A percentile compares a stretch with the other conserved stretches of the same genome.
Conservation (phyloP, 2,329 filamentous ascomycete species). For the Alternaria triticimaculans region DNA sequence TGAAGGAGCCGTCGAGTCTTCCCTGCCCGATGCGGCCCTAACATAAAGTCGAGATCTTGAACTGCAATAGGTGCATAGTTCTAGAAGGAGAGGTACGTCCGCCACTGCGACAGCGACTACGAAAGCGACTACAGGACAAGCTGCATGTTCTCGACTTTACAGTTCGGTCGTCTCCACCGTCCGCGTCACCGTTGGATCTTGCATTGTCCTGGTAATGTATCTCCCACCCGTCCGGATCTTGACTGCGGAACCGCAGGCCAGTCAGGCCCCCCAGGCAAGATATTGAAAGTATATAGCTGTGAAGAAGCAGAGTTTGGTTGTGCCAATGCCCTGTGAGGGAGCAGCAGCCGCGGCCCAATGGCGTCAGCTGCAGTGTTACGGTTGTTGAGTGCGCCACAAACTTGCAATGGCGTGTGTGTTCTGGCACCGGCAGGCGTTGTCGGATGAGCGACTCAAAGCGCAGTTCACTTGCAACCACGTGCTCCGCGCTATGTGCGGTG, state of each 20-base stretch:
- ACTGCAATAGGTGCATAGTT: not conserved
- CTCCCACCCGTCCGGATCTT: slow-evolving; percentile 1
- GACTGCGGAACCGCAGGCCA: slow-evolving; percentile 2
- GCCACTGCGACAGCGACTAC: not conserved
- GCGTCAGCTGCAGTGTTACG: not conserved
- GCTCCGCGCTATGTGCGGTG: slow-evolving; percentile 22
- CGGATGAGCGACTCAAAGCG: slow-evolving; percentile 18
- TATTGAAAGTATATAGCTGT: not conserved
- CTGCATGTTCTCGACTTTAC: slow-evolving; percentile 1
- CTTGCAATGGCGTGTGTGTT: not conserved
- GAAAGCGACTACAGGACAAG: not conserved
- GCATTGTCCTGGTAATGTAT: not conserved
- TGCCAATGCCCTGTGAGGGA: not conserved
- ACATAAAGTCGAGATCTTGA: slow-evolving; percentile 1
- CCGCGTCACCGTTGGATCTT: slow-evolving; percentile 12
- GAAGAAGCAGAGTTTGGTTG: not conserved
- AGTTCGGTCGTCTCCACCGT: slow-evolving; percentile 4
- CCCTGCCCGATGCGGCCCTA: not conserved
- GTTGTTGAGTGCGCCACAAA: slow-evolving; percentile 15
- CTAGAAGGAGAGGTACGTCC: slow-evolving; percentile 2
- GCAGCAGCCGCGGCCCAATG: not conserved
- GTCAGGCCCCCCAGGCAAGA: not conserved
- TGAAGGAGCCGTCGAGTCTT: not conserved
- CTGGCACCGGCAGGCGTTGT: slow-evolving; percentile 20
- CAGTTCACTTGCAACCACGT: slow-evolving; percentile 23